Evolutionary conservation across 2,329 filamentous ascomycete species (phyloP), one percentile per base, ranked within the genome.

Genomic region (Diaporthe amygdali): DNA sequence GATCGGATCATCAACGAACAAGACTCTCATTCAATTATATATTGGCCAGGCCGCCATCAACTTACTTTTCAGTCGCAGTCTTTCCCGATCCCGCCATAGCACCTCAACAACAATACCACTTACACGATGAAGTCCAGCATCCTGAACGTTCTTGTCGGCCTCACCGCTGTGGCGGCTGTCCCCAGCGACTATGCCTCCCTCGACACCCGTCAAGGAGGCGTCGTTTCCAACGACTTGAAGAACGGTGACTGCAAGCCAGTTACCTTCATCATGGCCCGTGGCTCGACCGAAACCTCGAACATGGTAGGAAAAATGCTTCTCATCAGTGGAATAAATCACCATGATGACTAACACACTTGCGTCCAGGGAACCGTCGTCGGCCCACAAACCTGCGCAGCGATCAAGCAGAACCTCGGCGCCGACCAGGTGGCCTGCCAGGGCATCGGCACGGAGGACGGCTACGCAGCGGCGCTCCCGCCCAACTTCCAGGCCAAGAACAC

Each of bases 231-330:
- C 54, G 74, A 74, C 22, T 25, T 74, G 27, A 74, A 74, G 54
- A 17, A 68, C 52, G 74, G 72, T 9, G 37, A 69, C 12, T 82
- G 81, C 69, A 78, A 78, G 27, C 73, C 74, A 9, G 76, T 78
- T 3, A 78, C 76, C 3, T 79, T 82, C 32, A 81, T 81, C 64
- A 81, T 81, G 66, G 80, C 80, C 14, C 78, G 80, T 17, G 80
- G 77, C 0, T 80, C 80, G 0, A 79, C 79, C 10, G 80, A 82
- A 61, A 12, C 70, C 0, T 79, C 78, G 44, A 81, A 81, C 56
- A 78, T 80, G 76, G 80, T 81, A 67, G 64, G 74, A 32, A 37
- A 6, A 37, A 5, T 10, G n/a, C 4, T 17, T 27, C 32, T 52
- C 17, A 39, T 10, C 6, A 10, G 4, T 30, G 5, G 14, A 5